These are phyloP conservation scores for Suhomyces sp. DNA, from an alignment of 805 yeast genomes.

Conservation along the genomic window DNA sequence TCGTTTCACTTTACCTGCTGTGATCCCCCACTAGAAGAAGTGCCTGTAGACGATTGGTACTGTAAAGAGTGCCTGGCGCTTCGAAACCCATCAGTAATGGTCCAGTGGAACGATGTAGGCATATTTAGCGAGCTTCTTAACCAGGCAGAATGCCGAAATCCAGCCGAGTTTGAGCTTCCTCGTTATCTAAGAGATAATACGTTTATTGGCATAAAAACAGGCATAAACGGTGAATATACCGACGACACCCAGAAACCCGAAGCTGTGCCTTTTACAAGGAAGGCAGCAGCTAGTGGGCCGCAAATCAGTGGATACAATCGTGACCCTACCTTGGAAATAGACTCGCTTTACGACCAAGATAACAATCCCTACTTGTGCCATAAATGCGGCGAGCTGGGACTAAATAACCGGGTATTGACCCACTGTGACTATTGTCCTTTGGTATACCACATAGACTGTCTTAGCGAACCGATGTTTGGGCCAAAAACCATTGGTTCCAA, in stretches of 20 bases:
- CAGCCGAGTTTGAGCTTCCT: constrained; percentile 54
- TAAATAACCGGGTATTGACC: constrained; percentile 51
- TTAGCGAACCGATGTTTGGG: constrained; percentile 69
- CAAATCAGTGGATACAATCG: constrained; percentile 38
- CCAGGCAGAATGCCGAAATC: constrained; percentile 57
- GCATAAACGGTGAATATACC: constrained; percentile 66
- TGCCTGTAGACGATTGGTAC: constrained; percentile 88
- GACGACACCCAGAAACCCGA: constrained; percentile 50
- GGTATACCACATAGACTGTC: constrained; percentile 88
- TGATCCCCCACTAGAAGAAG: constrained; percentile 82
- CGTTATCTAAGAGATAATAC: constrained; percentile 57
- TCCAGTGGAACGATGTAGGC: constrained; percentile 39
- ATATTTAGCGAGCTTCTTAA: constrained; percentile 57
- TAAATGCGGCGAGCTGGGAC: constrained; percentile 70
- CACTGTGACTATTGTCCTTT: constrained; percentile 82
- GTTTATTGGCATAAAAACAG: constrained; percentile 69
- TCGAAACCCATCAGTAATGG: constrained; percentile 22
- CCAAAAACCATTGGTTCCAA: constrained; percentile 71
- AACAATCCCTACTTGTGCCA: constrained; percentile 73
- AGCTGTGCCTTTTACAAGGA: constrained; percentile 30
- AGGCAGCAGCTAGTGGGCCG: constrained; percentile 25
- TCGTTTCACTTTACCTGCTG: constrained; percentile 91
- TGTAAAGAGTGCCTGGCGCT: constrained; percentile 71
- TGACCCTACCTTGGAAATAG: constrained; percentile 57
- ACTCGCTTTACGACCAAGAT: constrained; percentile 60